Base-by-base conservation (phyloP, 1,284 basidiomycete species). In the Xerocomus cyaneibrunnescens region DNA sequence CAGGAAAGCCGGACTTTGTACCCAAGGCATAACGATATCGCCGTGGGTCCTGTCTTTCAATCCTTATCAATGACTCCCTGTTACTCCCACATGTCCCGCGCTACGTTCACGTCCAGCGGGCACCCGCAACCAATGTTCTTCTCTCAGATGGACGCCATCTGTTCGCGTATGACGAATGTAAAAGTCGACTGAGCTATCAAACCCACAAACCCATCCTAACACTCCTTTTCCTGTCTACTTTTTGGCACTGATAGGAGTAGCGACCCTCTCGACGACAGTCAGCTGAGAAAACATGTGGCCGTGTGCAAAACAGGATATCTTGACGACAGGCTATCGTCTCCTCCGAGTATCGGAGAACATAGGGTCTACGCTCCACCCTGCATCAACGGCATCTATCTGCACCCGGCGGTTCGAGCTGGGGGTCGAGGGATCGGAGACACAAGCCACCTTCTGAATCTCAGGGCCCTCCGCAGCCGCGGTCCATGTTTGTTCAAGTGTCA, bases 381-480 rank as follows among this genome's bases (percentile, higher is more conserved):
- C 19, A 5, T 34, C 17, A 22, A 35, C 42, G 41, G 43, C 38
- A 43, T 28, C 31, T 13, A 30, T 40, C 43, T 16, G 5, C 7
- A 10, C 10, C 36, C 28, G 25, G 31, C 5, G 17, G 12, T 32
- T 5, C 9, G 17, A 10, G n/a, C 5, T 14, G 19, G 3, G 32
- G 44, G 44, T n/a, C 37, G 41, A 55, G 30, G 28, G 14, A 28
- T 48, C 32, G 55, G 42, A 28, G n/a, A 40, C 31, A 23, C 5
- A 32, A 21, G 27, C 30, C 22, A 56, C 32, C 14, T 21, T 14
- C 21, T 36, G 41, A 19, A 1, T 13, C 32, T n/a, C n/a, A n/a
- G n/a, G n/a, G n/a, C n/a, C 45, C 57, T 57, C 55, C 39, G 58
- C 28, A 17, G 32, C 51, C 51, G 52, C 23, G 58, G 50, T 32